Evolutionary conservation across 208 protist genomes (phyloP).

Genomic region (Leishmania tropica): DNA sequence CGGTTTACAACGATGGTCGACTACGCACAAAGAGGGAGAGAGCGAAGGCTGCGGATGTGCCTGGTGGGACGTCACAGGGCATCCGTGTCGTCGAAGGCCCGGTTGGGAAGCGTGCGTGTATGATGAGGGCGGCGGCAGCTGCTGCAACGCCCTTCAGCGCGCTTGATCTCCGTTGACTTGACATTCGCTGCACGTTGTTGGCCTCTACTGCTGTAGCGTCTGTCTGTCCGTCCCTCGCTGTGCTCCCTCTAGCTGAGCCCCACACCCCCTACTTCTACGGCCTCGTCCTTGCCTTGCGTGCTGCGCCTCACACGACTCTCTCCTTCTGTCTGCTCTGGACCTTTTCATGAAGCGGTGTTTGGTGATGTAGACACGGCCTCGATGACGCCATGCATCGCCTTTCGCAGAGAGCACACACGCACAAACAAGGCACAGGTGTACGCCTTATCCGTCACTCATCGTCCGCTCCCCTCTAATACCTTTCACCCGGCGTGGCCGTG

Average conservation of each 20-base stretch:
- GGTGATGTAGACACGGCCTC: not conserved
- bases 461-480: not conserved
- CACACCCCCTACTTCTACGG: not conserved
- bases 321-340: not conserved
- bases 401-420: not conserved
- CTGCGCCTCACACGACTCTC: not conserved
- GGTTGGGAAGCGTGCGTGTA: not conserved
- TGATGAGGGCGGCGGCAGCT: not conserved
- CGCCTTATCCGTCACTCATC: not conserved
- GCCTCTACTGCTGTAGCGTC: not conserved
- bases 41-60: not conserved
- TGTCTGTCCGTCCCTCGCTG: not conserved
- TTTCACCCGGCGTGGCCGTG: not conserved
- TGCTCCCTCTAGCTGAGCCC: not conserved
- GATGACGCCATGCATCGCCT: not conserved
- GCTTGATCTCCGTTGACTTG: not conserved
- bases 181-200: not conserved
- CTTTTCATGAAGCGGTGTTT: not conserved
- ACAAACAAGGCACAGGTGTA: not conserved
- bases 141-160: not conserved
- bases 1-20: not conserved
- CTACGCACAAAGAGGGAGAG: not conserved
- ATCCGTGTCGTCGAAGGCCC: not conserved
- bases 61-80: not conserved
- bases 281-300: not conserved